A percentile compares a stretch with the other conserved stretches of the same genome.
These are phyloP conservation scores for Tetraselmis striata DNA, from an alignment of 139 green algal species.

Conservation along the genomic window DNA sequence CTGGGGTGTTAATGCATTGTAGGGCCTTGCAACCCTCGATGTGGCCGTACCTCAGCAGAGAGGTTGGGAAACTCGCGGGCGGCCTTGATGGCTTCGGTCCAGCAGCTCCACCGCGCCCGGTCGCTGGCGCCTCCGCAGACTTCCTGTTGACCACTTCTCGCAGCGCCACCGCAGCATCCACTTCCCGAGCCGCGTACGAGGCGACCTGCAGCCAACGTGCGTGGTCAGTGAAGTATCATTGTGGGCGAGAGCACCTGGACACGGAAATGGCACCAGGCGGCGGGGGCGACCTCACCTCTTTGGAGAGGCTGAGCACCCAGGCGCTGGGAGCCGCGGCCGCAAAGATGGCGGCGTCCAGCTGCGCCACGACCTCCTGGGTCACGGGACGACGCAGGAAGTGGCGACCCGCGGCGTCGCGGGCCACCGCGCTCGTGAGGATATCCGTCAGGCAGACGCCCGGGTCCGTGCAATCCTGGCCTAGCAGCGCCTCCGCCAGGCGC, in stretches of 20 bases:
- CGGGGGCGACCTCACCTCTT: too few relatives aligned
- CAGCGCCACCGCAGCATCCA: slow-evolving; percentile 42
- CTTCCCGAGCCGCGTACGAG: slow-evolving; percentile 28
- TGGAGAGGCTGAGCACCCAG: slow-evolving; percentile 16
- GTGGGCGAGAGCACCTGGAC: too few relatives aligned
- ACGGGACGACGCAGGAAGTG: slow-evolving; percentile 17
- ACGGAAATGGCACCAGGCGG: too few relatives aligned
- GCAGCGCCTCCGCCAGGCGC: slow-evolving; percentile 56
- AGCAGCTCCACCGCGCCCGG: slow-evolving; percentile 35
- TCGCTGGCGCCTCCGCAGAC: slow-evolving; percentile 3
- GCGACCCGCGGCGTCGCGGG: neutral
- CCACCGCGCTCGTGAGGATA: neutral
- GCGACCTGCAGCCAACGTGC: too few relatives aligned
- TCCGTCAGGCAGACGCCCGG: neutral
- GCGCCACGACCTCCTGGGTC: slow-evolving; percentile 24
- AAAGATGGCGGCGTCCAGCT: slow-evolving; percentile 41
- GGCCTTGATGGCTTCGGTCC: slow-evolving; percentile 30
- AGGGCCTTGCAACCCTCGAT: too few relatives aligned
- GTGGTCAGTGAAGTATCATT: too few relatives aligned
- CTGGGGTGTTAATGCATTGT: too few relatives aligned
- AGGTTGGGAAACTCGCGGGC: slow-evolving; percentile 47
- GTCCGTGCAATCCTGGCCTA: slow-evolving; percentile 18
- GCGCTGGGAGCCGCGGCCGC: slow-evolving; percentile 18
- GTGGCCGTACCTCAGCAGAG: slow-evolving; percentile 35
- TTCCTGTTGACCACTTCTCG: slow-evolving; percentile 36